Percentiles rank a stretch among this genome's conserved stretches.
phyloP scores from a whole-genome alignment of 2,329 filamentous ascomycete species.

The Penicillium sp. region DNA sequence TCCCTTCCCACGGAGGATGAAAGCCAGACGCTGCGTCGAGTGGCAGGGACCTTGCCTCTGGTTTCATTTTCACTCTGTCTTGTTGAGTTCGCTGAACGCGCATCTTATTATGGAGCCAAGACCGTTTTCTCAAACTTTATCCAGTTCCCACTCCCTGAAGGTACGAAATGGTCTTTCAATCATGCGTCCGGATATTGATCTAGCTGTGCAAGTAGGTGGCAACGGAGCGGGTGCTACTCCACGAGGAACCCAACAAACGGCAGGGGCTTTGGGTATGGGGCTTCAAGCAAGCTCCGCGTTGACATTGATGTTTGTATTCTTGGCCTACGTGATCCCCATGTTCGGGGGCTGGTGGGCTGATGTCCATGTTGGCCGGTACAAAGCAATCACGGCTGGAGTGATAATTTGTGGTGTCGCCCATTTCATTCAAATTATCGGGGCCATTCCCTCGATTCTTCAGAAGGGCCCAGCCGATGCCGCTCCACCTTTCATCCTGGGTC shows the following conservation, averaged over 20 bases:
- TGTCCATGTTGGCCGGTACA: slow-evolving; percentile 27
- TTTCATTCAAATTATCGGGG: slow-evolving; percentile 34
- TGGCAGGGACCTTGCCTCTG: slow-evolving; percentile 52
- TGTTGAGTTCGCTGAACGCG: slow-evolving; percentile 61
- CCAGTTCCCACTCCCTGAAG: slow-evolving; percentile 57
- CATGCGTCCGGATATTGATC: not conserved
- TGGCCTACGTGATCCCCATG: slow-evolving; percentile 59
- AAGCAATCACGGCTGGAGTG: slow-evolving; percentile 41
- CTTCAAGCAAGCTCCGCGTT: slow-evolving; percentile 53
- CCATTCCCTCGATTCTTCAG: slow-evolving; percentile 44
- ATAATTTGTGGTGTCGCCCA: slow-evolving; percentile 41
- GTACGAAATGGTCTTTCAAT: slow-evolving; percentile 14
- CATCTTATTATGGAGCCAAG: slow-evolving; percentile 60
- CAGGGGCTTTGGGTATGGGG: slow-evolving; percentile 60
- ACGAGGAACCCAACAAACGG: slow-evolving; percentile 42
- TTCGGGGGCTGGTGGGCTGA: slow-evolving; percentile 37
- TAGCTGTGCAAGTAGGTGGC: slow-evolving; percentile 5
- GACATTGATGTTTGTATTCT: slow-evolving; percentile 51
- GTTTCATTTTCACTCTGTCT: slow-evolving; percentile 58
- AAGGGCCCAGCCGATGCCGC: slow-evolving; percentile 32
- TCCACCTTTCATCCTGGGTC: slow-evolving; percentile 42
- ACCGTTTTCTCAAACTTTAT: slow-evolving; percentile 62
- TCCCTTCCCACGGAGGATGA: slow-evolving; percentile 52
- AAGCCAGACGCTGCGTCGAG: slow-evolving; percentile 45
- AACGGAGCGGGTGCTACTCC: slow-evolving; percentile 32